phyloP scores from a whole-genome alignment of 2,329 filamentous ascomycete species.

The Colletotrichum higginsianum region DNA sequence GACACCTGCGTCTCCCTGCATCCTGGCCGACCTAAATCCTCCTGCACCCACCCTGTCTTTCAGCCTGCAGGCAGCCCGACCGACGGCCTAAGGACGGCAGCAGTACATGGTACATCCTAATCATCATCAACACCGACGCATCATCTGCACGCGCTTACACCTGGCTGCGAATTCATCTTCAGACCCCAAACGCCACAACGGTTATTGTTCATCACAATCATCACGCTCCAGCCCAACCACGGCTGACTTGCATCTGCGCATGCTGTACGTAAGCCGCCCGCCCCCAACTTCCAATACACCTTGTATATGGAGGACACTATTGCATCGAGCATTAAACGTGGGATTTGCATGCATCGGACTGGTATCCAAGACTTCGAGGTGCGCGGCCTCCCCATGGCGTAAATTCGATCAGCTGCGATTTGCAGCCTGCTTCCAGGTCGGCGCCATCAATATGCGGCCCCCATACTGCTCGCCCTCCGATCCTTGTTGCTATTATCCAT shows the following conservation, averaged over 20 bases:
- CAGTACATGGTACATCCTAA: slow-evolving; percentile 34
- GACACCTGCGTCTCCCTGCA: slow-evolving; percentile 1
- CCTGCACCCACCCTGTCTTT: not conserved
- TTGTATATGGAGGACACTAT: not conserved
- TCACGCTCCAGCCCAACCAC: not conserved
- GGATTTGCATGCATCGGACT: not conserved
- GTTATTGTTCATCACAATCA: slow-evolving; percentile 7
- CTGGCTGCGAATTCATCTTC: not conserved
- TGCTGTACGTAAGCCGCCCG: slow-evolving; percentile 21
- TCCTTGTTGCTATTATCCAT: slow-evolving; percentile 39
- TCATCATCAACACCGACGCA: slow-evolving; percentile 2
- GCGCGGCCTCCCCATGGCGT: not conserved
- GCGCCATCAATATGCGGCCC: slow-evolving; percentile 33
- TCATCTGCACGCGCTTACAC: slow-evolving; percentile 1
- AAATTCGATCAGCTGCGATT: not conserved
- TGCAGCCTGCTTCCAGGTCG: slow-evolving; percentile 18
- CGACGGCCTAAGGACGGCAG: slow-evolving; percentile 16
- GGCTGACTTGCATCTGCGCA: not conserved
- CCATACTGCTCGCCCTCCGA: slow-evolving; percentile 45
- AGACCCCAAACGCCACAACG: slow-evolving; percentile 9
- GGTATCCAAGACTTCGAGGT: not conserved
- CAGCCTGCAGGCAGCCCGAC: slow-evolving; percentile 14
- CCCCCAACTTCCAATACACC: slow-evolving; percentile 6
- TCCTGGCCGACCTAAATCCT: slow-evolving; percentile 28
- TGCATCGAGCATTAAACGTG: slow-evolving; percentile 3